Conservation (phyloP, 2,329 filamentous ascomycete species). For the Colletotrichum musae region DNA sequence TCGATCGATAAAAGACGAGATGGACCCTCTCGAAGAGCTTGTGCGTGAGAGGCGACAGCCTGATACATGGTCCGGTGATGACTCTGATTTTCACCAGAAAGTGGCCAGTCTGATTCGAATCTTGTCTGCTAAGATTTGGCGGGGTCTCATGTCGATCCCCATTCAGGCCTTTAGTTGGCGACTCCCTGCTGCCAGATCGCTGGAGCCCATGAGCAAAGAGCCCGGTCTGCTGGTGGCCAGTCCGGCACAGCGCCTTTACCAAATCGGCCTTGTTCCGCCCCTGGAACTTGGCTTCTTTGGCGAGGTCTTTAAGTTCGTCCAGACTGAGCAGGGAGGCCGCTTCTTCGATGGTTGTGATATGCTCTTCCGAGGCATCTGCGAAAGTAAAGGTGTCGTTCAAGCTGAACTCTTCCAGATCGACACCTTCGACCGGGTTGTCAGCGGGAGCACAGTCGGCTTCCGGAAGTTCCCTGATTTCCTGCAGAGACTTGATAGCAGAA, state of each 20-base stretch:
- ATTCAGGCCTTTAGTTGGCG: conserved; percentile 57
- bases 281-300: conserved; percentile 88
- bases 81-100: conserved; percentile 84
- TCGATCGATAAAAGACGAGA: conserved; percentile 95
- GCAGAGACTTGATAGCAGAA: conserved; percentile 75
- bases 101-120: conserved; percentile 78
- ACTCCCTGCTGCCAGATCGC: conserved; percentile 73
- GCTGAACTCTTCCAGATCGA: conserved; percentile 58
- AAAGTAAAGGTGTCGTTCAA: conserved; percentile 78
- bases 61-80: conserved; percentile 85
- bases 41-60: conserved; percentile 79
- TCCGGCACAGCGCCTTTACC: conserved; percentile 78
- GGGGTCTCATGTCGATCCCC: conserved; percentile 50
- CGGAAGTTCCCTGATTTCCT: conserved; percentile 71
- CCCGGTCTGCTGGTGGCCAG: conserved; percentile 81
- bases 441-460: conserved; percentile 36
- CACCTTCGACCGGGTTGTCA: conserved; percentile 45
- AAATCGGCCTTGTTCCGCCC: conserved; percentile 92
- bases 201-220: conserved; percentile 79
- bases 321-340: conserved; percentile 86
- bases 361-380: conserved; percentile 81
- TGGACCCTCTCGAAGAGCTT: conserved; percentile 95
- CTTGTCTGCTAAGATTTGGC: conserved; percentile 47
- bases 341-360: conserved; percentile 85
- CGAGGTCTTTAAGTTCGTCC: conserved; percentile 87